These are phyloP conservation scores for Blastobotrys illinoisensis DNA, from an alignment of 1,139 yeast genomes.

Conservation along the genomic window DNA sequence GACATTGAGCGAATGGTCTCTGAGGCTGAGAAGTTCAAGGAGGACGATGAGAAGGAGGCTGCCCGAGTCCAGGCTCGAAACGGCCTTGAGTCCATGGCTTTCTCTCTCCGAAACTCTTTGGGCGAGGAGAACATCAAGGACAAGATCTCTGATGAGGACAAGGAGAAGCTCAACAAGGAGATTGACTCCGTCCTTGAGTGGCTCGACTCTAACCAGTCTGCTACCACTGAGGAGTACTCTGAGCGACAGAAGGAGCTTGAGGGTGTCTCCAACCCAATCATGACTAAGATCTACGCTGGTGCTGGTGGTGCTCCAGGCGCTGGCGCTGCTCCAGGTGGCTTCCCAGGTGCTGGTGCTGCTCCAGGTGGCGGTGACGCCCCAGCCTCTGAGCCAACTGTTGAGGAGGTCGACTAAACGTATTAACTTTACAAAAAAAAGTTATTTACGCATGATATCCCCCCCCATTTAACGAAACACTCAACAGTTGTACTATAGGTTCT, in stretches of 20 bases:
- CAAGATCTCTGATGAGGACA: constrained; percentile 76
- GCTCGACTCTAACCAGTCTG: constrained; percentile 86
- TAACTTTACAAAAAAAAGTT: not conserved
- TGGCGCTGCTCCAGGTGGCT: constrained; percentile 53
- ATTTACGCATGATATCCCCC: not conserved
- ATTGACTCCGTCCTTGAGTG: constrained; percentile 80
- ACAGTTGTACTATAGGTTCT: not conserved
- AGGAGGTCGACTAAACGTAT: constrained; percentile 72
- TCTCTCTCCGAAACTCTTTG: constrained; percentile 73
- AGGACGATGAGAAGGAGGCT: constrained; percentile 77
- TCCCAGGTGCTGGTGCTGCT: constrained; percentile 55
- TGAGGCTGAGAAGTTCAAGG: constrained; percentile 88
- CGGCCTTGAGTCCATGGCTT: constrained; percentile 83
- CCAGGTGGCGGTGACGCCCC: constrained; percentile 45
- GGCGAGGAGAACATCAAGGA: constrained; percentile 75
- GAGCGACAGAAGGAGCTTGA: constrained; percentile 93
- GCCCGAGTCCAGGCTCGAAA: constrained; percentile 75
- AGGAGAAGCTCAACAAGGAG: constrained; percentile 72
- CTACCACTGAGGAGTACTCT: constrained; percentile 78
- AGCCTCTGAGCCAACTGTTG: constrained; percentile 77
- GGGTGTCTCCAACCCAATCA: constrained; percentile 89
- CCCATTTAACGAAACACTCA: not conserved
- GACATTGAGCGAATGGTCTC: constrained; percentile 92
- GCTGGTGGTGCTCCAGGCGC: constrained; percentile 11
- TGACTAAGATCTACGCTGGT: constrained; percentile 67